These are phyloP conservation scores for Perkinsus chesapeaki DNA, from an alignment of 169 alveolate genomes.

Conservation along the genomic window DNA sequence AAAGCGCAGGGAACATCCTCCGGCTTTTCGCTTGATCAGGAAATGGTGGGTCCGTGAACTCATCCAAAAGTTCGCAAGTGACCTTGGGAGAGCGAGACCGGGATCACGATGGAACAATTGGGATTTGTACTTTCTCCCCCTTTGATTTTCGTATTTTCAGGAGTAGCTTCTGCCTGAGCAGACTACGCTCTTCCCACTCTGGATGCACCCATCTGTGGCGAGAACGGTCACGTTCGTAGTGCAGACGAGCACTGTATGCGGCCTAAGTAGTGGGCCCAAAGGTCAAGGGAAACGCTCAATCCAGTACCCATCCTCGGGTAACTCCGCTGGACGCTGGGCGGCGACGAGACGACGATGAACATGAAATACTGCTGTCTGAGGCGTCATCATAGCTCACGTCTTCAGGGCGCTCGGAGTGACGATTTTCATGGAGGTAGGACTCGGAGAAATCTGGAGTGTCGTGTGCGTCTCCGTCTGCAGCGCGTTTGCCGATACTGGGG, in stretches of 20 bases:
- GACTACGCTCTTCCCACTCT: neutral
- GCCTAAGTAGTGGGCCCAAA: neutral
- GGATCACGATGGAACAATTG: neutral
- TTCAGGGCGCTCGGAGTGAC: neutral
- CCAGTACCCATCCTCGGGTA: neutral
- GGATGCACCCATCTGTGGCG: neutral
- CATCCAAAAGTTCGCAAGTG: neutral
- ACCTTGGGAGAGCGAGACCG: neutral
- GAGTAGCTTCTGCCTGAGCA: neutral
- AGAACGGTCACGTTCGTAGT: neutral
- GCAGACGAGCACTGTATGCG: neutral
- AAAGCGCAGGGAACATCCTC: neutral
- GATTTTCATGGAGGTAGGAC: too few species aligned
- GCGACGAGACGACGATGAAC: neutral
- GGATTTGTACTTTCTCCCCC: neutral
- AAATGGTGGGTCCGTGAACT: neutral
- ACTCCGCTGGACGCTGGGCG: neutral
- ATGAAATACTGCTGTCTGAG: neutral
- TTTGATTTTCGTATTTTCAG: neutral
- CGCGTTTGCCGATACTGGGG: too few species aligned
- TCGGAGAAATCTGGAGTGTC: too few species aligned
- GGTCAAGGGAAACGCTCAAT: neutral
- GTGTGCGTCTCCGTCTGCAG: too few species aligned
- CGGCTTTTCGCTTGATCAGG: slow-evolving; percentile 2
- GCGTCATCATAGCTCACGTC: neutral